phyloP scores from a whole-genome alignment of 2,329 filamentous ascomycete genomes.

The Ambrosiella xylebori region DNA sequence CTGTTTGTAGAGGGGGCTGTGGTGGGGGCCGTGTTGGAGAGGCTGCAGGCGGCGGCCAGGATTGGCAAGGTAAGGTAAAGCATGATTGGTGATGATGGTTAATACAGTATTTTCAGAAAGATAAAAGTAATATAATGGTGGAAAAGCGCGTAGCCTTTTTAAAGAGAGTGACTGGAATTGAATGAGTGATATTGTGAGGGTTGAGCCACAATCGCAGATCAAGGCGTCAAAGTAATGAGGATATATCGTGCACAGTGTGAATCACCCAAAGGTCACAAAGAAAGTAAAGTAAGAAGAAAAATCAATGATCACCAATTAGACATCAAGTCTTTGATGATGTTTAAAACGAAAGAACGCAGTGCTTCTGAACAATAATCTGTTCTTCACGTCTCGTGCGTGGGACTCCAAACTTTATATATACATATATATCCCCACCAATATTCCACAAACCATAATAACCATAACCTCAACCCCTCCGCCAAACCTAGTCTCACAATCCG shows the following conservation, averaged over 20 bases:
- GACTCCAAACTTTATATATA: too few relatives aligned
- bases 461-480: too few relatives aligned
- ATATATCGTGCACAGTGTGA: background rate
- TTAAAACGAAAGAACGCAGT: background rate
- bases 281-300: background rate
- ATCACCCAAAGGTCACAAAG: background rate
- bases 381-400: background rate
- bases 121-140: background rate
- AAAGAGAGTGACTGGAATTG: background rate
- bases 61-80: background rate
- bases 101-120: slow-evolving; percentile 3
- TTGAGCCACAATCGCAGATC: background rate
- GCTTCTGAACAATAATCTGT: background rate
- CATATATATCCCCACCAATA: background rate
- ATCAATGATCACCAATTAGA: background rate
- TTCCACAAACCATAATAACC: background rate
- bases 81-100: slow-evolving; percentile 1
- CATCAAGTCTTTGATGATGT: background rate
- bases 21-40: slow-evolving; percentile 22
- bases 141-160: background rate
- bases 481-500: background rate
- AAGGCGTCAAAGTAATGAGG: background rate
- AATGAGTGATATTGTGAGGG: background rate
- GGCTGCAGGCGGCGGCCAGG: background rate
- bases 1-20: slow-evolving; percentile 17